Conservation (phyloP, 1,139 yeast genomes). For the Blastobotrys arbuscula region DNA sequence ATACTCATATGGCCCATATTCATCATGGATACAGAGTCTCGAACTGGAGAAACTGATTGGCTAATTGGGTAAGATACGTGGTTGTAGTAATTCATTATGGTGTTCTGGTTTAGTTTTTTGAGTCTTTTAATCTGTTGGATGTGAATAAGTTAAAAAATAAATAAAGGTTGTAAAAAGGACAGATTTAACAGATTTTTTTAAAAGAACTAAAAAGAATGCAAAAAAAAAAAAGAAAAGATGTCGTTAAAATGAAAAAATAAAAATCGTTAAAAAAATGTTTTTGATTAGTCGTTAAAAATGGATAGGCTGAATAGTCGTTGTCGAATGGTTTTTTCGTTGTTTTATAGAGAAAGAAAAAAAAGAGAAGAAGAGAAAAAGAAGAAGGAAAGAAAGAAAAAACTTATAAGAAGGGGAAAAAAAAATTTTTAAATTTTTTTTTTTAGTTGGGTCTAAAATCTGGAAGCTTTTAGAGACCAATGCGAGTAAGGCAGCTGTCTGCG, state of each 20-base stretch:
- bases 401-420: not conserved
- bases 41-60: constrained; percentile 5
- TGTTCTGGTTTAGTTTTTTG: not conserved
- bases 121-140: too few species aligned
- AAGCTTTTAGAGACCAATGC: not conserved
- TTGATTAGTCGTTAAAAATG: not conserved
- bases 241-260: not conserved
- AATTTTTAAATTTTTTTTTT: not conserved
- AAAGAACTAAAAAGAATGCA: constrained; percentile 2
- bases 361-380: not conserved
- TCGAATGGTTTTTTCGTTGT: not conserved
- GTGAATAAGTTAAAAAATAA: not conserved
- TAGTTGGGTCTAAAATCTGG: not conserved
- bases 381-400: not conserved
- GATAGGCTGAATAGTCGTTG: too few species aligned
- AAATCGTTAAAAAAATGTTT: not conserved
- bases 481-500: too few species aligned
- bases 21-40: constrained; percentile 6
- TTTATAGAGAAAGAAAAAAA: not conserved
- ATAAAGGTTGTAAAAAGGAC: not conserved
- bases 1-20: too few species aligned
- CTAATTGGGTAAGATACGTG: constrained; percentile 6
- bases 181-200: not conserved
- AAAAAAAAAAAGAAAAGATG: not conserved
- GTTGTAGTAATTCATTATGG: constrained; percentile 7